Evolutionary conservation across 2,329 filamentous ascomycete genomes (phyloP).

Genomic region (Clarireedia sp.): DNA sequence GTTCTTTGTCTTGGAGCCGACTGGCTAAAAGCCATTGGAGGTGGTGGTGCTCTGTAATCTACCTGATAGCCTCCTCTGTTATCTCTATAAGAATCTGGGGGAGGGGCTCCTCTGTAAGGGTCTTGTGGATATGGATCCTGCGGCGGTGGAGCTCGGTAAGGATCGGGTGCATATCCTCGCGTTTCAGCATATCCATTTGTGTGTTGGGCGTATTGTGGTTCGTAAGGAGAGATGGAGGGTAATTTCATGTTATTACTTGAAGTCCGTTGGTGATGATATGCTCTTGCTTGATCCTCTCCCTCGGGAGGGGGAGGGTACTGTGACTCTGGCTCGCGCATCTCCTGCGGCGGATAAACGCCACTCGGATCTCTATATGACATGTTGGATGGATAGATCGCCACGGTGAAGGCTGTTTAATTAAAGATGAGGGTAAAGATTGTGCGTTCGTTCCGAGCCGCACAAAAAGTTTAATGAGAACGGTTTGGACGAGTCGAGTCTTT

Average conservation of each 20-base stretch:
- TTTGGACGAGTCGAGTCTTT: too few relatives aligned
- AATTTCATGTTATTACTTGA: constrained; percentile 22
- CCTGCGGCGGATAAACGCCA: constrained; percentile 21
- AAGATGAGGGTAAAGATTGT: background rate
- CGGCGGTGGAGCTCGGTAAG: constrained; percentile 19
- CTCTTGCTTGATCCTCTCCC: constrained; percentile 28
- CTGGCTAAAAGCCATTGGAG: constrained; percentile 29
- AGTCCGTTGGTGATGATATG: constrained; percentile 24
- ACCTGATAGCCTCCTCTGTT: constrained; percentile 7
- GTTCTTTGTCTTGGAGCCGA: constrained; percentile 52
- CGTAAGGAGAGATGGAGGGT: constrained; percentile 28
- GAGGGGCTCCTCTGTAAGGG: background rate
- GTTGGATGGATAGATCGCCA: constrained; percentile 25
- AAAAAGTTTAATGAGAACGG: background rate
- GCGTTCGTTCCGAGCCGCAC: background rate
- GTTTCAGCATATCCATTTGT: constrained; percentile 21
- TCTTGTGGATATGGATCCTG: background rate
- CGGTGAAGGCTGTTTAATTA: constrained; percentile 15
- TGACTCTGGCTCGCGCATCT: constrained; percentile 21
- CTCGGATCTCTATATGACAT: constrained; percentile 29
- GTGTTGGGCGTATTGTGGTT: constrained; percentile 19
- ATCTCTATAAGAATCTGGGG: constrained; percentile 18
- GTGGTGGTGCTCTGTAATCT: constrained; percentile 22
- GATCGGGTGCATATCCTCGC: constrained; percentile 17
- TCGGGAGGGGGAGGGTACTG: constrained; percentile 27